phyloP scores from a whole-genome alignment of 495 filamentous ascomycete species.

The Lichina pygmaea region DNA sequence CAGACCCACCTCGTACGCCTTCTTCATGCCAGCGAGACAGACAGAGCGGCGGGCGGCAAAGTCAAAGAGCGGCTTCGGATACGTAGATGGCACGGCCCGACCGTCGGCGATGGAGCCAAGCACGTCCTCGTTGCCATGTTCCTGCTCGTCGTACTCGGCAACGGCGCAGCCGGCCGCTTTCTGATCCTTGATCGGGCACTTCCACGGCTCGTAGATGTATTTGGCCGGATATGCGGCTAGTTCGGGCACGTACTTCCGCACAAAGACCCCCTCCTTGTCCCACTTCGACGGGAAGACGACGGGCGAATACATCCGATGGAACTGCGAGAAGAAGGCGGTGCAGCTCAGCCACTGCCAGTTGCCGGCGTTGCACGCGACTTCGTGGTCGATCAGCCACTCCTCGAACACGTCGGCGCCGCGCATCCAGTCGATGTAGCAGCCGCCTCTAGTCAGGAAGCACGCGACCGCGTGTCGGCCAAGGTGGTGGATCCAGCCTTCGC shows the following conservation, averaged over 20 bases:
- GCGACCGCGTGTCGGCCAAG: conserved; percentile 44
- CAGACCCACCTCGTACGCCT: conserved; percentile 31
- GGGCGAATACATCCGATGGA: conserved; percentile 37
- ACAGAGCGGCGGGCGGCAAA: conserved; percentile 27
- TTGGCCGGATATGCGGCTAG: conserved; percentile 28
- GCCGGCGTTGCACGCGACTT: conserved; percentile 36
- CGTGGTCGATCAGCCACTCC: conserved; percentile 44
- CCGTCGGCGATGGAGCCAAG: not conserved
- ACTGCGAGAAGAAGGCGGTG: conserved; percentile 38
- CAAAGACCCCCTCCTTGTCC: conserved; percentile 32
- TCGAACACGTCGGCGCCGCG: conserved; percentile 49
- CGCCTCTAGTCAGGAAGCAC: conserved; percentile 44
- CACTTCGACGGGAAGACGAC: conserved; percentile 39
- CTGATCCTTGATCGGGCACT: conserved; percentile 30
- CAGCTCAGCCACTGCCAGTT: conserved; percentile 60
- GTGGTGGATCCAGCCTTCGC: conserved; percentile 52
- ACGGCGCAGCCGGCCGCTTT: conserved; percentile 28
- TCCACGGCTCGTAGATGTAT: conserved; percentile 53
- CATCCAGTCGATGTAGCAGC: conserved; percentile 49
- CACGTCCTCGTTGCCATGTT: conserved; percentile 8
- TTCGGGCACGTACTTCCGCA: conserved; percentile 34
- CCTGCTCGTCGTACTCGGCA: conserved; percentile 19
- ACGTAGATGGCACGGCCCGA: conserved; percentile 14
- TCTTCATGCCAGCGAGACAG: conserved; percentile 36
- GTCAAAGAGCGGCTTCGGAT: conserved; percentile 51